A percentile compares a stretch with the other conserved stretches of the same genome.
These are phyloP conservation scores for Penicillium aurantiogriseum DNA, from an alignment of 2,329 filamentous ascomycete genomes.

Conservation along the genomic window DNA sequence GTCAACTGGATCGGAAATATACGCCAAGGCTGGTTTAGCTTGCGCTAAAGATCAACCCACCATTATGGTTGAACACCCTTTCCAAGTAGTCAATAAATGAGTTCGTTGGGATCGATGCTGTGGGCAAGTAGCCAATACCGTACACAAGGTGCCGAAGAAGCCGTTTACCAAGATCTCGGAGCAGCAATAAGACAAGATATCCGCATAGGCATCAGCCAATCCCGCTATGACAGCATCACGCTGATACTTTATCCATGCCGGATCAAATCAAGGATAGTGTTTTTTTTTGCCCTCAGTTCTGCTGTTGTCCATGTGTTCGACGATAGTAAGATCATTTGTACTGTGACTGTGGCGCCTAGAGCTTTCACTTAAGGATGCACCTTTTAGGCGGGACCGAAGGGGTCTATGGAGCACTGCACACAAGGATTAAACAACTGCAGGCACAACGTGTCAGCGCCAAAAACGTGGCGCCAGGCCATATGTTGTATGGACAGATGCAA, in stretches of 20 bases:
- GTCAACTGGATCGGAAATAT: background rate
- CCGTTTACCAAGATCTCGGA: slow-evolving; percentile 46
- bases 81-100: slow-evolving; percentile 40
- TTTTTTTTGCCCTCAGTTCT: slow-evolving; percentile 47
- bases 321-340: background rate
- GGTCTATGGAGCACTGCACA: slow-evolving; percentile 60
- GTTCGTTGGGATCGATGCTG: slow-evolving; percentile 48
- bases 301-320: slow-evolving; percentile 41
- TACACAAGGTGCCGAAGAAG: slow-evolving; percentile 39
- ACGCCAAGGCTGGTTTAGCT: slow-evolving; percentile 30
- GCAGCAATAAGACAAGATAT: slow-evolving; percentile 48
- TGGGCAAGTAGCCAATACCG: slow-evolving; percentile 47
- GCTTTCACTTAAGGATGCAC: slow-evolving; percentile 50
- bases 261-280: slow-evolving; percentile 46
- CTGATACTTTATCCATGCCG: slow-evolving; percentile 18
- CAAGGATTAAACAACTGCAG: slow-evolving; percentile 56
- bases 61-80: slow-evolving; percentile 42
- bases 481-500: slow-evolving; percentile 46
- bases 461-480: slow-evolving; percentile 56
- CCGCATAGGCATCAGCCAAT: slow-evolving; percentile 33
- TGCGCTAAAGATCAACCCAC: slow-evolving; percentile 24
- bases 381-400: slow-evolving; percentile 54
- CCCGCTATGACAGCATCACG: background rate
- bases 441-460: slow-evolving; percentile 53
- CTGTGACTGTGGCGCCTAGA: slow-evolving; percentile 45